Base-by-base conservation (phyloP, 192 early-diverging fungal genomes). In the Coemansia sp. region DNA sequence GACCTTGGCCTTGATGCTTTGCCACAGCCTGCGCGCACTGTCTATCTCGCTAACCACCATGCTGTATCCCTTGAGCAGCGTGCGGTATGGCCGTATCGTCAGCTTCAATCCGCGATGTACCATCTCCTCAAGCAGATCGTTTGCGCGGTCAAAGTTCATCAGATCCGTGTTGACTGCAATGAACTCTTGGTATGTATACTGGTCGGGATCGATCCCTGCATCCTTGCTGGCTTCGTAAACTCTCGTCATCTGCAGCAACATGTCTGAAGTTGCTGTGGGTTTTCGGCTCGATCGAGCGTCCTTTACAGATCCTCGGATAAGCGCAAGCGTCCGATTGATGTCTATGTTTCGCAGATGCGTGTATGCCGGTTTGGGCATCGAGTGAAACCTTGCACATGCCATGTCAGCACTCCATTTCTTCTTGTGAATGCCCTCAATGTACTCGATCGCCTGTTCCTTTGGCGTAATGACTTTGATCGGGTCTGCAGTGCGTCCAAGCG, bases 121-220 rank as follows among this genome's bases (percentile, higher is more conserved):
- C 75, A 78, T 78, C 55, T 61, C 53, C 10, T 63, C 57, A 0
- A 78, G 23, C 62, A 69, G 71, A 7, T 56, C 54, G 23, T 62
- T 54, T 8, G 75, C 75, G 7, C 68, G 57, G 28, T 33, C 44
- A 68, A 78, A 72, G 34, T 65, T 63, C 50, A 67, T 34, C 45
- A 78, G 55, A 14, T 48, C 59, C 13, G 64, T 65, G 50, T 78
- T 78, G 7, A 72, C 54, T 11, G 75, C 65, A 47, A 78, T 68
- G 33, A 78, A 58, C 57, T 78, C 75, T 52, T 78, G 75, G 44
- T 60, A 78, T 14, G 75, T 78, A 34, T 68, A 72, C 47, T 50
- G 65, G 37, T 78, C 75, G 20, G 69, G 62, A 8, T 11, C 55
- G 1, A 72, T 58, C 3, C 65, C 62, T 6, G 69, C 65, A 13